phyloP scores from a whole-genome alignment of 768 basidiomycete genomes.

The Pleurotus cornucopiae region DNA sequence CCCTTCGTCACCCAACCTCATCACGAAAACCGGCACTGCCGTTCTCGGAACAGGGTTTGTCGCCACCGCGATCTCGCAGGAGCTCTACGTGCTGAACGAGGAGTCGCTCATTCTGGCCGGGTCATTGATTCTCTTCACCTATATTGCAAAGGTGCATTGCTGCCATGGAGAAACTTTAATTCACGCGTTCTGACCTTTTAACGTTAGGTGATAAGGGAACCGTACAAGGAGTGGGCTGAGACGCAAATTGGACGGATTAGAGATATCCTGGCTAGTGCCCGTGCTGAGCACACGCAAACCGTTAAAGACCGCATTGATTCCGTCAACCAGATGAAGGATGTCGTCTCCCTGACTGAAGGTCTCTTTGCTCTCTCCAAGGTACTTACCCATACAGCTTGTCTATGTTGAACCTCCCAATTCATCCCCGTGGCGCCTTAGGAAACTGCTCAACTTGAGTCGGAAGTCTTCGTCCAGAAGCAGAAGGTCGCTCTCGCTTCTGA shows the following conservation, averaged over 20 bases:
- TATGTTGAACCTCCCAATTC: background rate
- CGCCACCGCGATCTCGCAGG: constrained; percentile 92
- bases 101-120: constrained; percentile 88
- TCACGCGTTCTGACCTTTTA: constrained; percentile 13
- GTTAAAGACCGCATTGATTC: constrained; percentile 90
- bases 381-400: constrained; percentile 13
- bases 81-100: constrained; percentile 97
- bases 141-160: constrained; percentile 69
- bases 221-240: constrained; percentile 91
- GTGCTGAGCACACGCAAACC: constrained; percentile 86
- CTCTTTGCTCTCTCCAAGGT: constrained; percentile 94
- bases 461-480: constrained; percentile 88
- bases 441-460: constrained; percentile 85
- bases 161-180: background rate
- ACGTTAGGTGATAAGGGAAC: constrained; percentile 68
- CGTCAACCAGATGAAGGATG: constrained; percentile 94
- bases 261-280: constrained; percentile 74
- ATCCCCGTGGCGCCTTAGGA: constrained; percentile 45
- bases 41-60: constrained; percentile 85
- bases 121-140: constrained; percentile 77
- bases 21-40: constrained; percentile 94
- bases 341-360: constrained; percentile 83
- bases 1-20: constrained; percentile 78
- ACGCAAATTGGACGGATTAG: constrained; percentile 83
- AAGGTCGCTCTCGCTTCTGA: constrained; percentile 83